Evolutionary conservation across 2,329 filamentous ascomycete species (phyloP), one percentile per base, ranked within the genome.

Genomic region (Beauveria sp.): DNA sequence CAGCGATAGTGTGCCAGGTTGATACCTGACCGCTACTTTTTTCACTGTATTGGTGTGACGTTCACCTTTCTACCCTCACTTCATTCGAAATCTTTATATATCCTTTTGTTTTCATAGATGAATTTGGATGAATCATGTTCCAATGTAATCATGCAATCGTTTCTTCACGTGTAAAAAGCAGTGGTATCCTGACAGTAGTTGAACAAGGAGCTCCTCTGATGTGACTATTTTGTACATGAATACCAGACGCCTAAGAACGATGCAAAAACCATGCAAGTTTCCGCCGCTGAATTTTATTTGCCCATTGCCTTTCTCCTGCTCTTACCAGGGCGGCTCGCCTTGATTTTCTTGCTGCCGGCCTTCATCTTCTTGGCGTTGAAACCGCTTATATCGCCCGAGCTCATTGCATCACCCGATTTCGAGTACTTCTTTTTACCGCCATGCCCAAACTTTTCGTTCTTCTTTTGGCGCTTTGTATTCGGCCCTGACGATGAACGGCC

Each of bases 401-500:
- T 96, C 65, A 83, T 73, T 54, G 93, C 92, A 75, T 97, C 93
- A 67, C 91, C 91, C 64, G 92, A 96, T 85, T 99, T 99, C 62
- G 83, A 77, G 73, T 92, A 87, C 61, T 89, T 83, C 83, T 99
- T 99, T 86, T 96, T 97, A 69, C 95, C 95, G 64, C 95, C 95
- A 71, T 93, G 96, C 26, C 95, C 95, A 74, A 88, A 98, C 79
- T 96, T 97, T 67, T 90, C 84, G 73, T 99, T 88, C 80, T 96
- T 96, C 86, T 96, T 96, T 73, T 89, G 85, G 64, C 95, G 88
- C 81, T 98, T 98, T 65, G 73, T 69, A 71, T 87, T 89, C 28
- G 78, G 75, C 26, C 70, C 72, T 45, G 73, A 70, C 18, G 64
- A 67, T 48, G 66, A 68, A 62, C 76, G 74, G 65, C 74, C 73